Base-by-base conservation (phyloP, 129 eudicot species). In the Artemisia tridentata region DNA sequence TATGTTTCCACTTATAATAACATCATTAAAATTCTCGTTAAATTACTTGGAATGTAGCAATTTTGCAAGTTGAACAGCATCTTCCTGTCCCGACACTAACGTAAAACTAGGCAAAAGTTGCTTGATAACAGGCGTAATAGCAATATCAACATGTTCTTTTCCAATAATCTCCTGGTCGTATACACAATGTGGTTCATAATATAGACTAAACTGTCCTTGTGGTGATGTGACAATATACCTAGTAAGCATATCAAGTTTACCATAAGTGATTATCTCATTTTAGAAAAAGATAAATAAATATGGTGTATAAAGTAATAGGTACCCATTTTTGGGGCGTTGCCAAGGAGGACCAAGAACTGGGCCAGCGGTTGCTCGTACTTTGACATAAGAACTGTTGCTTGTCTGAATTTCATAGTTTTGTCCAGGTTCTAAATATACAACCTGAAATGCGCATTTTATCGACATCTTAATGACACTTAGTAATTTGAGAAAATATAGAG, bases 311-410 rank as follows among this genome's bases (percentile, higher is more conserved):
- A 21, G 8, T 11, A 27, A 59, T 12, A 70, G 18, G 25, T 78
- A 89, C 98, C 98, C 98, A 20, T 89, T 93, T 81, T 93, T 96
- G 20, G 98, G 98, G n/a, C 96, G 96, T 78, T 93, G 98, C 98
- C 98, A 93, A 58, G 98, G 98, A 41, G 95, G 98, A 55, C 98
- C 96, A 18, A 93, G 77, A 82, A 93, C 86, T 0, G 98, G 98
- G 67, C 98, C 98, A 0, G 88, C 80, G 34, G 98, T 93, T 17
- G 98, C 98, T 61, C 81, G 82, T 31, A 89, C 61, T 78, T 71
- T 81, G 58, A 89, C 90, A 56, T 63, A 50, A 46, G 86, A 80
- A 62, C 87, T 92, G 51, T 78, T 67, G 23, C 78, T 83, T 54
- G 84, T 84, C 81, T 80, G 80, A 71, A 93, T 80, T 63, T 89